Percentiles rank a stretch among this genome's conserved stretches.
These are phyloP conservation scores for Cyberlindnera bimundalis DNA, from an alignment of 805 yeast genomes.

Conservation along the genomic window DNA sequence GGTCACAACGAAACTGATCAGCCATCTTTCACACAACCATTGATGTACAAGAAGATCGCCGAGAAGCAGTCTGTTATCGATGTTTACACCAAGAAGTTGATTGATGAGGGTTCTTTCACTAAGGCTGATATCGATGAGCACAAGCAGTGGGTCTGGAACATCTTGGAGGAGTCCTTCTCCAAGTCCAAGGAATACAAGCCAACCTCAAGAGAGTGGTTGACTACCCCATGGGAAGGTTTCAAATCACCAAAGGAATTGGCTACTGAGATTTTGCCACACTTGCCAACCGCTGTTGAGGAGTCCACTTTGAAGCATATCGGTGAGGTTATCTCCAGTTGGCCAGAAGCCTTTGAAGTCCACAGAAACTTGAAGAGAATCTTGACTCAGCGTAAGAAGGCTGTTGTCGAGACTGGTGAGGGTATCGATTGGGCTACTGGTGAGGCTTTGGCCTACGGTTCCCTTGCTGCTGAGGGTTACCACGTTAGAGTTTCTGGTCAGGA, in stretches of 20 bases:
- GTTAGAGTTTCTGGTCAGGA: slow-evolving; percentile 99
- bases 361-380: slow-evolving; percentile 94
- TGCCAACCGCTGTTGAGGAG: slow-evolving; percentile 88
- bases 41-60: slow-evolving; percentile 91
- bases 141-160: slow-evolving; percentile 96
- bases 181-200: slow-evolving; percentile 90
- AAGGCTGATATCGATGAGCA: slow-evolving; percentile 90
- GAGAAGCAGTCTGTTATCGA: slow-evolving; percentile 87
- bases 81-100: slow-evolving; percentile 73
- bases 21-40: slow-evolving; percentile 97
- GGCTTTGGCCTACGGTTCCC: slow-evolving; percentile 94
- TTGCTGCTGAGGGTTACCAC: slow-evolving; percentile 89
- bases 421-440: slow-evolving; percentile 99
- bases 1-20: slow-evolving; percentile 99
- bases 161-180: slow-evolving; percentile 83
- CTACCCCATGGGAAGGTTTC: slow-evolving; percentile 98
- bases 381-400: slow-evolving; percentile 79
- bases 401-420: slow-evolving; percentile 85
- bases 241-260: slow-evolving; percentile 97
- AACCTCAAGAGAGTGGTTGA: slow-evolving; percentile 93
- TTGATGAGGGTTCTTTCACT: slow-evolving; percentile 86
- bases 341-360: slow-evolving; percentile 85
- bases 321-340: slow-evolving; percentile 73
- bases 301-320: slow-evolving; percentile 75
- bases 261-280: slow-evolving; percentile 90